Conservation (phyloP, 805 yeast species). For the Candida stauntonica region DNA sequence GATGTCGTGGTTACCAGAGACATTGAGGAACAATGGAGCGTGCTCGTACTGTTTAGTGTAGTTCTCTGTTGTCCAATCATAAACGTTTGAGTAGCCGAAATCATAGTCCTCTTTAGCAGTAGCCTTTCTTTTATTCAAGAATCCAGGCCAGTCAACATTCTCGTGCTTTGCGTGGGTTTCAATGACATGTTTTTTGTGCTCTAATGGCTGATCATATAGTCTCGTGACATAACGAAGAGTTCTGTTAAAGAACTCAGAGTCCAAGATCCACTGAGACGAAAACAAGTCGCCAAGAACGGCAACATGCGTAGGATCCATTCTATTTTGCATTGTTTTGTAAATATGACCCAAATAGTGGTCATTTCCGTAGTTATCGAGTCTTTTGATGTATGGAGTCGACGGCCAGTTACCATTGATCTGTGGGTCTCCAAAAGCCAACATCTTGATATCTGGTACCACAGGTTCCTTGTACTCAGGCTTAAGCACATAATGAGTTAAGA, state of each 20-base stretch:
- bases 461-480: conserved; percentile 14
- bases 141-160: conserved; percentile 50
- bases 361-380: conserved; percentile 84
- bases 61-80: conserved; percentile 56
- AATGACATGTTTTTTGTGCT: conserved; percentile 44
- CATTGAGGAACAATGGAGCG: conserved; percentile 70
- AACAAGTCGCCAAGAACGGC: conserved; percentile 91
- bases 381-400: conserved; percentile 61
- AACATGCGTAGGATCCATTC: conserved; percentile 73
- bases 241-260: conserved; percentile 78
- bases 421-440: conserved; percentile 92
- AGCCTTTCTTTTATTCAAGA: conserved; percentile 33
- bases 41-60: conserved; percentile 30
- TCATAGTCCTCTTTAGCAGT: conserved; percentile 32
- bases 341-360: conserved; percentile 88
- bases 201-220: conserved; percentile 54
- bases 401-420: conserved; percentile 90
- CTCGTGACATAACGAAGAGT: conserved; percentile 71
- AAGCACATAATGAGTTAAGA: conserved; percentile 27
- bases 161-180: conserved; percentile 46
- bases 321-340: conserved; percentile 54
- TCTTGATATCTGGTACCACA: conserved; percentile 41
- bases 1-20: conserved; percentile 94
- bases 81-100: conserved; percentile 55
- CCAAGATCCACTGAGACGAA: conserved; percentile 92